A percentile compares a stretch with the other conserved stretches of the same genome.
These are phyloP conservation scores for Adansonia digitata DNA, from an alignment of 345 rosid species.

Conservation along the genomic window DNA sequence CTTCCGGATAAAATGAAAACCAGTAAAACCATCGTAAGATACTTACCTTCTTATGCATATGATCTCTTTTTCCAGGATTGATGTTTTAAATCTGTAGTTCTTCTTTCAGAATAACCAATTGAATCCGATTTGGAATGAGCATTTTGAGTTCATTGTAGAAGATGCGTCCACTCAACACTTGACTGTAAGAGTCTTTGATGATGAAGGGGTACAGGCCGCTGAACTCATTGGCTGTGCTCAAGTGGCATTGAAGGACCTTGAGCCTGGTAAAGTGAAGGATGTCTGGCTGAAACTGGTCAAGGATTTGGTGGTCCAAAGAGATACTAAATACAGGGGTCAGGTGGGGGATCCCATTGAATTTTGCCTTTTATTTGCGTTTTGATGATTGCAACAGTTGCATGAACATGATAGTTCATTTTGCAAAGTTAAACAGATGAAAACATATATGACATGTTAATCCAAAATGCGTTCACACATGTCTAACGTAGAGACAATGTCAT, in stretches of 20 bases:
- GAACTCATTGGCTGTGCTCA: conserved; percentile 78
- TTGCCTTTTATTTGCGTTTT: background rate
- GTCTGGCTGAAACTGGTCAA: conserved; percentile 79
- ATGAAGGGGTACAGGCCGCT: conserved; percentile 86
- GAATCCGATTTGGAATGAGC: conserved; percentile 95
- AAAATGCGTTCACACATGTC: background rate
- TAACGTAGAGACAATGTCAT: background rate
- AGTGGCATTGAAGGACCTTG: conserved; percentile 46
- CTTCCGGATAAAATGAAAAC: conserved; percentile 57
- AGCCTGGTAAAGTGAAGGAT: conserved; percentile 83
- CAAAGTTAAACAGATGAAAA: background rate
- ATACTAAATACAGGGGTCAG: conserved; percentile 79
- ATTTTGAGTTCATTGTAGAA: conserved; percentile 73
- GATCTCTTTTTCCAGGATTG: background rate
- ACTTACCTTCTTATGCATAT: background rate
- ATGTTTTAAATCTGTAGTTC: background rate
- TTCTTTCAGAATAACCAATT: conserved; percentile 61
- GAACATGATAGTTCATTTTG: background rate
- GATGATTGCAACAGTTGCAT: background rate
- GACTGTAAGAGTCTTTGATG: conserved; percentile 70
- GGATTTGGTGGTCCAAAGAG: conserved; percentile 81
- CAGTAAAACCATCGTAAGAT: conserved; percentile 72
- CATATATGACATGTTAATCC: background rate
- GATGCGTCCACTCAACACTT: conserved; percentile 73
- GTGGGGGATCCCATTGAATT: conserved; percentile 25